Conservation (phyloP, 768 basidiomycete species). For the Pleurotus tuoliensis region DNA sequence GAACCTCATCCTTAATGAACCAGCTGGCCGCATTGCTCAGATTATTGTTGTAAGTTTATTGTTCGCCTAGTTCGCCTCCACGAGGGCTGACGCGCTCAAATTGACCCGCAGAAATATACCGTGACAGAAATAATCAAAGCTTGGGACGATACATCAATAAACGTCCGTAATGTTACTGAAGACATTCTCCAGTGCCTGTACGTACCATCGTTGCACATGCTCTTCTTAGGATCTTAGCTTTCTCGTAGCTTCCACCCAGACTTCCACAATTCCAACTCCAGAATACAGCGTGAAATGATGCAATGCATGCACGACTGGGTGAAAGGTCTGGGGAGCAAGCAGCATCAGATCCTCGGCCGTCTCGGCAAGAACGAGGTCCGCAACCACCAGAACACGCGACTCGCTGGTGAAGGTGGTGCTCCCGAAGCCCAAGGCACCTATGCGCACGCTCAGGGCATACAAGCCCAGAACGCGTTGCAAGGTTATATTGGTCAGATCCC, state of each 20-base stretch:
- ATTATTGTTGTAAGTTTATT: constrained; percentile 53
- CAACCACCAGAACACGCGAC: constrained; percentile 67
- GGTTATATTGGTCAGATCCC: constrained; percentile 43
- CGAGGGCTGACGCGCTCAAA: no score
- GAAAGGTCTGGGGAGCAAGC: constrained; percentile 41
- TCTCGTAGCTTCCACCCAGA: constrained; percentile 74
- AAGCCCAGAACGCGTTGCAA: constrained; percentile 42
- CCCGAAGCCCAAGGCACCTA: constrained; percentile 43
- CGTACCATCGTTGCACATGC: constrained; percentile 15
- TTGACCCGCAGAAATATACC: constrained; percentile 46
- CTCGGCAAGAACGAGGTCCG: constrained; percentile 65
- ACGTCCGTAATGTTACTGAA: constrained; percentile 53
- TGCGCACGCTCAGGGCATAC: constrained; percentile 34
- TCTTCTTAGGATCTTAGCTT: not conserved
- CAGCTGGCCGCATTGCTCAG: constrained; percentile 72
- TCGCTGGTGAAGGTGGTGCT: constrained; percentile 47
- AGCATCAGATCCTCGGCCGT: constrained; percentile 48
- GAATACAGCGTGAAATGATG: constrained; percentile 75
- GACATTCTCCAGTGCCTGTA: constrained; percentile 68
- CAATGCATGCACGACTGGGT: constrained; percentile 64
- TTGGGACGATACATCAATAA: constrained; percentile 70
- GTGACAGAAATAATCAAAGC: constrained; percentile 71
- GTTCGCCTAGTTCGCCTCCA: not conserved
- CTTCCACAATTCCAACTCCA: constrained; percentile 62
- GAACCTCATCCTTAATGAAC: constrained; percentile 81